Evolutionary conservation across 371 early-diverging fungal genomes (phyloP).

Genomic region (Lichtheimia ornata): DNA sequence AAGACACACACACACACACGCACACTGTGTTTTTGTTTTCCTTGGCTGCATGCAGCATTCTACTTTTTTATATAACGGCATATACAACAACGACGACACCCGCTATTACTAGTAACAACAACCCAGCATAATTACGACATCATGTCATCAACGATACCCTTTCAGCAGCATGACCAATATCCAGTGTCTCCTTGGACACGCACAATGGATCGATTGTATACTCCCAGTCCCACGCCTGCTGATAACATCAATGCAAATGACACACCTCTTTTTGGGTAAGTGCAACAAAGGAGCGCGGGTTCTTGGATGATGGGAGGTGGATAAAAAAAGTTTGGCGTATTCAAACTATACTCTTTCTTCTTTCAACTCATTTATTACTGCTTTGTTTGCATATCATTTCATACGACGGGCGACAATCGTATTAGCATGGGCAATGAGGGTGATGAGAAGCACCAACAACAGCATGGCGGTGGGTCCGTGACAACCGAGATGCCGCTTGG

Average conservation of each 20-base stretch:
- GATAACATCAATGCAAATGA: neutral
- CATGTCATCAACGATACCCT: too few species aligned
- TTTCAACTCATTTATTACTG: neutral
- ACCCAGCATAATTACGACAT: too few species aligned
- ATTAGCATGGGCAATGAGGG: slow-evolving; percentile 3
- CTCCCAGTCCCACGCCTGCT: neutral
- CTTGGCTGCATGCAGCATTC: slow-evolving; percentile 2
- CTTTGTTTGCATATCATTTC: neutral
- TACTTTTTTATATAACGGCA: neutral
- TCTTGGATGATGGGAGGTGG: too few species aligned
- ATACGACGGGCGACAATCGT: neutral
- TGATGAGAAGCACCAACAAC: slow-evolving; percentile 1
- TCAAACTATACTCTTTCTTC: neutral
- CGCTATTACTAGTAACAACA: too few species aligned
- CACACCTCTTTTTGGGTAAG: neutral
- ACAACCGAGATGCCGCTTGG: slow-evolving; percentile 24
- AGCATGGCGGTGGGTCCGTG: slow-evolving; percentile 10
- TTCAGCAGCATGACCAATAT: neutral
- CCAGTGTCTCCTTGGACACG: slow-evolving; percentile 15
- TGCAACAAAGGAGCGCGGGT: neutral
- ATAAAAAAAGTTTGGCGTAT: too few species aligned
- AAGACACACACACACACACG: neutral
- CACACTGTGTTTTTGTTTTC: neutral
- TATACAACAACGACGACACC: neutral
- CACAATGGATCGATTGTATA: slow-evolving; percentile 14